These are phyloP conservation scores for Thoreauomyces humboldtii DNA, from an alignment of 192 early-diverging fungal species.

Conservation along the genomic window DNA sequence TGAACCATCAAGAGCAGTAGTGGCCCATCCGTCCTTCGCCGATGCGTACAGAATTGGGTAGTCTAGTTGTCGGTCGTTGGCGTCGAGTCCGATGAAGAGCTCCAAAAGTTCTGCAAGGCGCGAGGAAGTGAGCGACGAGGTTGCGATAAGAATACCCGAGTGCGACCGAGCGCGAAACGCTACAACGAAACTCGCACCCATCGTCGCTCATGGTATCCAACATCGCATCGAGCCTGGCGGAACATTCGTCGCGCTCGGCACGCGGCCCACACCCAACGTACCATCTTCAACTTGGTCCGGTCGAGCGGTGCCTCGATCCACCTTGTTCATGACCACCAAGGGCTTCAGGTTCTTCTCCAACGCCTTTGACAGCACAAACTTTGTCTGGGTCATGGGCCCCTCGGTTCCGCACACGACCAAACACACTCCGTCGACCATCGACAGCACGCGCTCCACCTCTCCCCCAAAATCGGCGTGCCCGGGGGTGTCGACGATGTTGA, in stretches of 20 bases:
- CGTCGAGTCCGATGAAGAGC: constrained; percentile 75
- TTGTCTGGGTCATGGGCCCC: constrained; percentile 87
- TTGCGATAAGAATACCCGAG: no score
- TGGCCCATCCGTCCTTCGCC: constrained; percentile 83
- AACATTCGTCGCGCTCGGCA: no score
- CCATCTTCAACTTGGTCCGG: constrained; percentile 73
- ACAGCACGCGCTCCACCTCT: constrained; percentile 83
- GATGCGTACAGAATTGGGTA: constrained; percentile 77
- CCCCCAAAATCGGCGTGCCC: constrained; percentile 45
- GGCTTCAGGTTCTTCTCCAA: constrained; percentile 66
- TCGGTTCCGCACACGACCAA: constrained; percentile 84
- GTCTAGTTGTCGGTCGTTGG: constrained; percentile 73
- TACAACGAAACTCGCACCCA: no score
- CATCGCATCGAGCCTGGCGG: no score
- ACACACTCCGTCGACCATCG: constrained; percentile 85
- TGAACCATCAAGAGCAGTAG: constrained; percentile 46
- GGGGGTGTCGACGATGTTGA: constrained; percentile 90
- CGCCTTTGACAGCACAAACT: constrained; percentile 83
- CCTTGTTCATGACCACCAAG: constrained; percentile 82
- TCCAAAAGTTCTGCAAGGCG: constrained; percentile 63
- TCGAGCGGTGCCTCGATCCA: constrained; percentile 73
- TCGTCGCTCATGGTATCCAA: no score
- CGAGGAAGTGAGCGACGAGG: no score
- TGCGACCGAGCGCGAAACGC: no score
- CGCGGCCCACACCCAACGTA: constrained; percentile 4